Evolutionary conservation across 495 filamentous ascomycete genomes (phyloP), one percentile per base, ranked within the genome.

Genomic region (Lophium mytilinum): DNA sequence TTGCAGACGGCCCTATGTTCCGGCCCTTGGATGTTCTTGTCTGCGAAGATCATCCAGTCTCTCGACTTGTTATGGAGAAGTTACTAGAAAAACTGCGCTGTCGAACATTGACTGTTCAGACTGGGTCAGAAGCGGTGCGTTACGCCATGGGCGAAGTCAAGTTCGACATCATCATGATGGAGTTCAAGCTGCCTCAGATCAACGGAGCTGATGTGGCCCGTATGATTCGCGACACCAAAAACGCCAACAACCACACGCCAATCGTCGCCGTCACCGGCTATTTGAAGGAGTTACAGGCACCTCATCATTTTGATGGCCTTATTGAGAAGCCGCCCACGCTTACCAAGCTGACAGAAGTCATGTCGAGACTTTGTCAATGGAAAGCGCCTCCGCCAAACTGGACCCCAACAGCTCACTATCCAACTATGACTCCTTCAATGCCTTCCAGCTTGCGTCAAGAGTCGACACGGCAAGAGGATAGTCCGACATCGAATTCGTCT

Each of bases 211-310:
- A 98, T 69, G 88, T 97, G 50, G 91, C 93, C 30, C 86, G 93
- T 21, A 97, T 98, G 93, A 87, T 98, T 54, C 84, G 93, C 30
- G 90, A 95, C 60, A 95, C 89, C 5, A 89, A 92, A 70, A 95
- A 95, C 69, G 80, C 87, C 18, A 98, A 98, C 66, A 82, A 86
- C n/a, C 82, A 89, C 63, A 98, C 93, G 0, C 93, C 93, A 1
- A 93, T 98, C 61, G 89, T 98, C 45, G 89, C 90, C 46, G 89
- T 97, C n/a, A 98, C 93, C 12, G 90, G 93, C 40, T 98, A 98
- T 71, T 75, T 98, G 12, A 97, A 96, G 63, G 93, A 98, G 65
- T 79, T 98, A 17, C 90, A 88, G 37, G 89, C 90, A 55, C 88
- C 88, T 9, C 90, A 97, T 74, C 86, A 96, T 70, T 97, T 98